phyloP scores from a whole-genome alignment of 768 basidiomycete genomes.

The Strobilomyces dryophilus region DNA sequence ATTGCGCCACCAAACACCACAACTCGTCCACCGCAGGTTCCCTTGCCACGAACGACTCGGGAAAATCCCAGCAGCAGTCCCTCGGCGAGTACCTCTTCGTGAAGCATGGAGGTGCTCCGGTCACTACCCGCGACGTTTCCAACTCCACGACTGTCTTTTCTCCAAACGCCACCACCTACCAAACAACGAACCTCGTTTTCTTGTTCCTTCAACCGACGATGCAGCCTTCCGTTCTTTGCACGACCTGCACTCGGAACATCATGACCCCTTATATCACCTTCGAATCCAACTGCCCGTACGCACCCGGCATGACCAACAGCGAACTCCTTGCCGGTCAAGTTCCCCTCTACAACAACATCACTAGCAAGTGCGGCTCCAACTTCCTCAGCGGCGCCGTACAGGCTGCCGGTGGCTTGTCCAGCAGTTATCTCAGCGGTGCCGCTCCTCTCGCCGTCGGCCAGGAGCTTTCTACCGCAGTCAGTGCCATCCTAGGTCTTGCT shows the following conservation, averaged over 20 bases:
- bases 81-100: constrained; percentile 27
- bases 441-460: constrained; percentile 24
- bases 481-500: constrained; percentile 32
- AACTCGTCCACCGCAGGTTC: constrained; percentile 22
- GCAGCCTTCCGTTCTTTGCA: constrained; percentile 60
- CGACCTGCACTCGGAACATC: constrained; percentile 73
- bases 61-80: constrained; percentile 7
- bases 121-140: constrained; percentile 24
- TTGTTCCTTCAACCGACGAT: constrained; percentile 62
- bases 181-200: constrained; percentile 68
- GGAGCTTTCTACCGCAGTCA: constrained; percentile 26
- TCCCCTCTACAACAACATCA: constrained; percentile 59
- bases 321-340: constrained; percentile 62
- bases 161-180: constrained; percentile 56
- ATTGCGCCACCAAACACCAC: constrained; percentile 57
- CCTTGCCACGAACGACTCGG: constrained; percentile 8
- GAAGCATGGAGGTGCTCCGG: constrained; percentile 18
- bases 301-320: constrained; percentile 64
- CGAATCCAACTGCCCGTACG: constrained; percentile 70
- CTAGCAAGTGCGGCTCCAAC: constrained; percentile 58
- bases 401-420: constrained; percentile 60
- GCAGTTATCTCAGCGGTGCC: constrained; percentile 31
- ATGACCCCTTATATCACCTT: constrained; percentile 74
- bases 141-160: constrained; percentile 28
- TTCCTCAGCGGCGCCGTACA: constrained; percentile 68